Percentiles rank a stretch among this genome's conserved stretches.
Conservation (phyloP, 345 rosid genomes). For the Stellera chamaejasme region DNA sequence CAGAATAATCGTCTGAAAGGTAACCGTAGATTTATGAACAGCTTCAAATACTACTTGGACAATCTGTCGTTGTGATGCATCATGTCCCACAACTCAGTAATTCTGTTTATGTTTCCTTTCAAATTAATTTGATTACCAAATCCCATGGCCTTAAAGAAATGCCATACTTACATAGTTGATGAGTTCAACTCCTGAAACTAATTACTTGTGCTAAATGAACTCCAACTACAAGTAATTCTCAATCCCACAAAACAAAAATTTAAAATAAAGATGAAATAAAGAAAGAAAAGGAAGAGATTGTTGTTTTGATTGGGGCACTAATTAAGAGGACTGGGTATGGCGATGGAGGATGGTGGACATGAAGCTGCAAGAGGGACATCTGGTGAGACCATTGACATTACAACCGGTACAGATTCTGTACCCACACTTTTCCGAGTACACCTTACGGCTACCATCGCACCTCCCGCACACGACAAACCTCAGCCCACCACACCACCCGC, state of each 20-base stretch:
- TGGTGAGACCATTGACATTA: constrained; percentile 37
- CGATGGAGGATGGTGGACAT: constrained; percentile 12
- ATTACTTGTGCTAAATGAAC: no score
- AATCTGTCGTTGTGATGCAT: no score
- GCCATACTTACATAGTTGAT: no score
- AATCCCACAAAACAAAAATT: background rate
- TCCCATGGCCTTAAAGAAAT: no score
- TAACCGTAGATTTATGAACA: no score
- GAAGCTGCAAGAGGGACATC: constrained; percentile 28
- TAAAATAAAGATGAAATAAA: background rate
- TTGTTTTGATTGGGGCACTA: background rate
- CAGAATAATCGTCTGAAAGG: no score
- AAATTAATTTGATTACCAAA: no score
- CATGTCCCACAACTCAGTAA: no score
- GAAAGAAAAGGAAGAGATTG: background rate
- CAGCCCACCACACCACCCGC: constrained; percentile 43
- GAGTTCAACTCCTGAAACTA: no score
- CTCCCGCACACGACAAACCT: constrained; percentile 38
- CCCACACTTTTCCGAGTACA: constrained; percentile 31
- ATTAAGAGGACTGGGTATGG: constrained; percentile 6
- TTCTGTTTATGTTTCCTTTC: no score
- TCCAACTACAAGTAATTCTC: no score
- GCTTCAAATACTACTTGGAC: no score
- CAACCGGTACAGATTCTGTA: constrained; percentile 36
- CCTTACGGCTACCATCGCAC: constrained; percentile 64